Evolutionary conservation across 805 yeast genomes (phyloP), one percentile per base, ranked within the genome.

Genomic region (Zygotorulaspora danielsina): DNA sequence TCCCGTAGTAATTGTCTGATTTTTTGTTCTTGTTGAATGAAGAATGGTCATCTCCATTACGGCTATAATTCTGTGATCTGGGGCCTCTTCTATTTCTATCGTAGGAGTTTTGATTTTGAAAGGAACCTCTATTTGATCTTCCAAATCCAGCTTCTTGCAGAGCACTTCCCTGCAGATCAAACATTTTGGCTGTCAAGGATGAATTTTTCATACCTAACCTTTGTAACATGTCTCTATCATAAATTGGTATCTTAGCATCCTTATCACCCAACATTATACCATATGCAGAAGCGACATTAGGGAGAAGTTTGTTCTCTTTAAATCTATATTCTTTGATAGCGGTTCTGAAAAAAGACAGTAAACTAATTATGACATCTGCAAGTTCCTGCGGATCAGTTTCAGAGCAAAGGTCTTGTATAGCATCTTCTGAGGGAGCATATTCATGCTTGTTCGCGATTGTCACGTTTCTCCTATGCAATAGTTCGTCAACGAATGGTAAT

Each of bases 401-500:
- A 5, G 46, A 42, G 1, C 59, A 49, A 8, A 66, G 46, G 30
- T 55, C 59, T 9, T 57, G 51, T 16, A 53, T 42, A 7, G 54
- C 53, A 5, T 52, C 58, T 45, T 65, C 69, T 58, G 57, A 31
- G 11, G 66, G 55, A 24, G 64, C 66, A 48, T 70, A 75, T 7
- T 65, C 60, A 21, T 53, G 55, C 39, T 60, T 66, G 32, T 73
- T 70, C 10, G 67, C 53, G 44, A 85, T 79, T 20, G 57, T 62
- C 53, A 86, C 76, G 32, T 78, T 79, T 55, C 74, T 76, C 41
- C 70, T 59, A n/a, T 44, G 29, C 34, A 64, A 60, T 54, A 86
- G 70, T 2, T 67, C 64, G 27, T 64, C 61, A 27, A 78, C 62
- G 59, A 77, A 88, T 22, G 72, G 71, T 25, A 64, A 49, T 60